Evolutionary conservation across 495 filamentous ascomycete species (phyloP), one percentile per base, ranked within the genome.

Genomic region (Penicillium mononematosum): DNA sequence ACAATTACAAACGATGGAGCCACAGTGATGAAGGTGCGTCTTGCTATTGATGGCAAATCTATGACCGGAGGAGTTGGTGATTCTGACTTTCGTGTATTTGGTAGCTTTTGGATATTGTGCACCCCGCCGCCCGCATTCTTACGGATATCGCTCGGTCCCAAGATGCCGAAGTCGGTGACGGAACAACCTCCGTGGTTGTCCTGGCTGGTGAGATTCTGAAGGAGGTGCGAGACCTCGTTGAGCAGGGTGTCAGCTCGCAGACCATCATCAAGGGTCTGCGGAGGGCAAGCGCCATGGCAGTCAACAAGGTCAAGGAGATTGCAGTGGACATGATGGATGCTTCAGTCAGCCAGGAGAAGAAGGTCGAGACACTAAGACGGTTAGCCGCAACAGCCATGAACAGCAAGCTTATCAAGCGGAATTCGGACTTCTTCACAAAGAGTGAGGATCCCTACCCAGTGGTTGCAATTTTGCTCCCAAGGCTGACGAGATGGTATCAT

Each of bases 1-100:
- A 98, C 94, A 61, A 97, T 98, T 66, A 98, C 94, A 47, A 98
- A 98, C 73, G 94, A 98, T 83, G 94, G 94, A 68, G 94, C 94
- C 43, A 98, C 94, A 22, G 94, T 98, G 43, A 98, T 98, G 94
- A 97, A 96, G 85, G 91, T 92, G 69, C 63, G 80, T 55, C n/a
- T 16, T 31, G 25, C 20, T 36, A 20, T 44, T n/a, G 27, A 43
- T 43, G 38, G 4, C 24, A 32, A 31, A 20, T 44, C 0, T 20
- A 5, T 32, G 6, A 22, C 17, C 19, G 39, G 25, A 20, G 10
- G n/a, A 56, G 39, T 11, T 29, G n/a, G 4, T 17, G 20, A 49
- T 51, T 50, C 64, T 74, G 50, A 70, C 55, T 32, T 50, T 34
- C 46, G 17, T 24, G 39, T 32, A 31, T 55, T 31, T 20, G 29